phyloP scores from a whole-genome alignment of 371 early-diverging fungal species.

The Vairimorpha apis region DNA sequence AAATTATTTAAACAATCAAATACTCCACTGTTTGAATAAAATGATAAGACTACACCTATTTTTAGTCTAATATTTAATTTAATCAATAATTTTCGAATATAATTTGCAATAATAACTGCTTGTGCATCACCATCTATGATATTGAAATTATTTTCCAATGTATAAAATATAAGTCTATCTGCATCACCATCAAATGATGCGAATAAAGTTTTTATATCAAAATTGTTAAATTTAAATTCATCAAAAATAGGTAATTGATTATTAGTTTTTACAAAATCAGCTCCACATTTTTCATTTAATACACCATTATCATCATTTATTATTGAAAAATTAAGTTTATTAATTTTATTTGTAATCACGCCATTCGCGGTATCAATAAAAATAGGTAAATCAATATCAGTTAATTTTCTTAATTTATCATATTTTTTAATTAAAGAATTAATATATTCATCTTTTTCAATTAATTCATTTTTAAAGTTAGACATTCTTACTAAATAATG shows the following conservation, averaged over 20 bases:
- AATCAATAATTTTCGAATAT: slow-evolving; percentile 40
- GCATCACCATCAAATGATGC: slow-evolving; percentile 96
- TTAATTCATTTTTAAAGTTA: slow-evolving; percentile 17
- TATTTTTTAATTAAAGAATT: slow-evolving; percentile 14
- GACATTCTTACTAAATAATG: slow-evolving; percentile 46
- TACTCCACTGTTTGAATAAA: slow-evolving; percentile 58
- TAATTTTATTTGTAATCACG: slow-evolving; percentile 77
- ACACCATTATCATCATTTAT: slow-evolving; percentile 43
- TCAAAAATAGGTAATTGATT: slow-evolving; percentile 69
- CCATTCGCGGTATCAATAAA: slow-evolving; percentile 65
- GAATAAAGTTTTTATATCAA: slow-evolving; percentile 64
- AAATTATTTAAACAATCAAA: slow-evolving; percentile 40
- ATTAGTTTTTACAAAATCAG: slow-evolving; percentile 85
- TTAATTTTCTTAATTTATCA: slow-evolving; percentile 12
- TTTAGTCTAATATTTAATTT: slow-evolving; percentile 4
- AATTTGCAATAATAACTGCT: slow-evolving; percentile 44
- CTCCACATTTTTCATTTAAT: slow-evolving; percentile 71
- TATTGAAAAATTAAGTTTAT: slow-evolving; percentile 65
- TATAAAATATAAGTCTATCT: slow-evolving; percentile 92
- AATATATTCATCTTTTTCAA: slow-evolving; percentile 33
- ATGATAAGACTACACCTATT: slow-evolving; percentile 53
- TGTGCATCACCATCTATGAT: slow-evolving; percentile 60
- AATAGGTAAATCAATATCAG: slow-evolving; percentile 13
- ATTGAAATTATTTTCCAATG: slow-evolving; percentile 50
- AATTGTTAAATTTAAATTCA: slow-evolving; percentile 1